phyloP scores from a whole-genome alignment of 164 flowering plant species.

The Nymphaea colorata region DNA sequence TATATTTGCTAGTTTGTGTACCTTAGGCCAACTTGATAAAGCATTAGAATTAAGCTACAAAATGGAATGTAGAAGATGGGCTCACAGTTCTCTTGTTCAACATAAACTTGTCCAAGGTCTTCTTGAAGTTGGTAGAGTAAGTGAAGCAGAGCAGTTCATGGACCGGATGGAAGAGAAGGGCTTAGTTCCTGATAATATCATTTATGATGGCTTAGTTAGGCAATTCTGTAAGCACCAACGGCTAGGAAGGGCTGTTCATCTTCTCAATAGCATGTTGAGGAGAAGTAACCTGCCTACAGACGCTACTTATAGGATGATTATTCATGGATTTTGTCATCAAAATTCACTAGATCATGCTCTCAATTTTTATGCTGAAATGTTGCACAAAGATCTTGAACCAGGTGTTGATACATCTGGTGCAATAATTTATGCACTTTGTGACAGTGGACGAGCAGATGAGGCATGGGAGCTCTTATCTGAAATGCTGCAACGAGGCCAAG shows the following conservation, averaged over 20 bases:
- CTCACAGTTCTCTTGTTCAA: conserved; percentile 45
- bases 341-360: conserved; percentile 41
- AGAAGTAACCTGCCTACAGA: conserved; percentile 41
- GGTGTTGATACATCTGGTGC: conserved; percentile 34
- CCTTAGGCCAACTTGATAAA: conserved; percentile 25
- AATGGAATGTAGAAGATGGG: conserved; percentile 58
- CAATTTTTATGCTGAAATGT: conserved; percentile 70
- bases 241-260: conserved; percentile 42
- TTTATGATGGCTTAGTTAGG: conserved; percentile 47
- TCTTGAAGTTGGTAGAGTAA: conserved; percentile 28
- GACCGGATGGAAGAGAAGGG: conserved; percentile 28
- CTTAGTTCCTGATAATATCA: conserved; percentile 27
- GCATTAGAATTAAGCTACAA: conserved; percentile 43
- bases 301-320: conserved; percentile 44
- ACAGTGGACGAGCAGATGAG: conserved; percentile 30
- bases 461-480: conserved; percentile 38
- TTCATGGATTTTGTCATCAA: conserved; percentile 29
- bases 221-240: conserved; percentile 31
- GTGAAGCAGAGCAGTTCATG: conserved; percentile 52
- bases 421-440: conserved; percentile 35
- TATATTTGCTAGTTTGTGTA: conserved; percentile 28
- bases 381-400: conserved; percentile 41
- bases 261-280: conserved; percentile 54
- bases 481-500: conserved; percentile 41
- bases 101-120: conserved; percentile 34